A percentile compares a stretch with the other conserved stretches of the same genome.
phyloP scores from a whole-genome alignment of 345 rosid genomes.

The Adansonia digitata region DNA sequence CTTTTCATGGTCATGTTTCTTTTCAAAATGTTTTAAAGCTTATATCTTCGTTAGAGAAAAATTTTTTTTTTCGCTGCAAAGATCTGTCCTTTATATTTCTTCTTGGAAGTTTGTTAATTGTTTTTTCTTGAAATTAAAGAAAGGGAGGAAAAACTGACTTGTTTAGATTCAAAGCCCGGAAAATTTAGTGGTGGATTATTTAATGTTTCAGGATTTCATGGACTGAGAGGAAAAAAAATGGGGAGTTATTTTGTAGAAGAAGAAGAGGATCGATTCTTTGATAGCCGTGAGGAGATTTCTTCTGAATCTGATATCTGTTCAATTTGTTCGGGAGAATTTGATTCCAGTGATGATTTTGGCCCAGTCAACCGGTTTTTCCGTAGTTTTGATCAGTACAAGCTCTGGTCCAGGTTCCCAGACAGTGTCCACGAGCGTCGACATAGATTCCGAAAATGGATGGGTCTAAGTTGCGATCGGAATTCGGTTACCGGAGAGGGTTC shows the following conservation, averaged over 20 bases:
- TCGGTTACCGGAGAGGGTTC: constrained; percentile 18
- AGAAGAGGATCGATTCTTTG: constrained; percentile 12
- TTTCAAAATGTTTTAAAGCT: background rate
- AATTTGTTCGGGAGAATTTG: constrained; percentile 5
- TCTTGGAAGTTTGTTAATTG: background rate
- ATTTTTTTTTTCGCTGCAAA: background rate
- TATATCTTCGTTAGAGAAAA: background rate
- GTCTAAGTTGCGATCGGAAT: constrained; percentile 26
- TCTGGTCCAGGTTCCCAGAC: constrained; percentile 12
- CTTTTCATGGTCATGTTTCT: background rate
- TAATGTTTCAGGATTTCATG: constrained; percentile 13
- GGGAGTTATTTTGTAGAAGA: constrained; percentile 6
- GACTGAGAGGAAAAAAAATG: constrained; percentile 1
- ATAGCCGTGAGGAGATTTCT: constrained; percentile 2
- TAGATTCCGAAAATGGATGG: constrained; percentile 33
- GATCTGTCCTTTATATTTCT: background rate
- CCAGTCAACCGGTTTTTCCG: background rate
- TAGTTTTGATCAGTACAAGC: constrained; percentile 6
- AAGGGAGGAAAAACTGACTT: background rate
- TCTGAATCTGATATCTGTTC: constrained; percentile 5
- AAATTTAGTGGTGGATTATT: background rate
- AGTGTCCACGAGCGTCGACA: constrained; percentile 39
- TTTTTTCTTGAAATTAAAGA: background rate
- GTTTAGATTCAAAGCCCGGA: background rate
- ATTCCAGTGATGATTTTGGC: constrained; percentile 6